Percentiles rank a stretch among this genome's conserved stretches.
phyloP scores from a whole-genome alignment of 768 basidiomycete genomes.

The Phanerochaete sordida region DNA sequence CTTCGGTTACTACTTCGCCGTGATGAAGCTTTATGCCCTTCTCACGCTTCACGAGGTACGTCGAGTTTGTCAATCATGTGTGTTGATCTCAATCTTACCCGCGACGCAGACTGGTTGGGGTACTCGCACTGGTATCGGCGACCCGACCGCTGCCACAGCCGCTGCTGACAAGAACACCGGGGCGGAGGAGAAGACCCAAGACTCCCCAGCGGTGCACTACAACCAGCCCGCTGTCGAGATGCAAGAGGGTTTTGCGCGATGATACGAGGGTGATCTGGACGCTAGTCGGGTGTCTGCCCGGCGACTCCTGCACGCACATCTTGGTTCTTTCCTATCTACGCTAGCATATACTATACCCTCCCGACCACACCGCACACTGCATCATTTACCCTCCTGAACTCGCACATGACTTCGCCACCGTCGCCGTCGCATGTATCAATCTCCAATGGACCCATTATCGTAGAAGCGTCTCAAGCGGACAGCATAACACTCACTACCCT shows the following conservation, averaged over 20 bases:
- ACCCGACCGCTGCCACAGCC: constrained; percentile 72
- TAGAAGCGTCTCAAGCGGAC: neutral
- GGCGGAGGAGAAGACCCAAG: constrained; percentile 21
- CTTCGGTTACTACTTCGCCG: constrained; percentile 91
- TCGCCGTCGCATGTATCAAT: constrained; percentile 14
- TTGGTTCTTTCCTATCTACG: constrained; percentile 3
- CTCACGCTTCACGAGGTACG: constrained; percentile 87
- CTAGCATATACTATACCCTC: constrained; percentile 13
- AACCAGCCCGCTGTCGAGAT: constrained; percentile 28
- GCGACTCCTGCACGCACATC: neutral
- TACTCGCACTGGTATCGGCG: constrained; percentile 91
- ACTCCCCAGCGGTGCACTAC: constrained; percentile 13
- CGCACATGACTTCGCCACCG: neutral
- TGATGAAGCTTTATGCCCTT: constrained; percentile 93
- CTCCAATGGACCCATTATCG: constrained; percentile 6
- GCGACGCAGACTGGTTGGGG: constrained; percentile 81
- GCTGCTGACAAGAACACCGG: constrained; percentile 45
- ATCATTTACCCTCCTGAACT: constrained; percentile 4
- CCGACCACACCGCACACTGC: constrained; percentile 2
- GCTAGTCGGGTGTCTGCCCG: neutral
- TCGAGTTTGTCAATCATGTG: neutral
- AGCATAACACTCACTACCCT: constrained; percentile 5
- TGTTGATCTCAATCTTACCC: neutral
- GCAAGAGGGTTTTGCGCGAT: constrained; percentile 26
- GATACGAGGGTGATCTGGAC: constrained; percentile 1